Evolutionary conservation across 2,329 filamentous ascomycete genomes (phyloP).

Genomic region (Trichoderma sp.): DNA sequence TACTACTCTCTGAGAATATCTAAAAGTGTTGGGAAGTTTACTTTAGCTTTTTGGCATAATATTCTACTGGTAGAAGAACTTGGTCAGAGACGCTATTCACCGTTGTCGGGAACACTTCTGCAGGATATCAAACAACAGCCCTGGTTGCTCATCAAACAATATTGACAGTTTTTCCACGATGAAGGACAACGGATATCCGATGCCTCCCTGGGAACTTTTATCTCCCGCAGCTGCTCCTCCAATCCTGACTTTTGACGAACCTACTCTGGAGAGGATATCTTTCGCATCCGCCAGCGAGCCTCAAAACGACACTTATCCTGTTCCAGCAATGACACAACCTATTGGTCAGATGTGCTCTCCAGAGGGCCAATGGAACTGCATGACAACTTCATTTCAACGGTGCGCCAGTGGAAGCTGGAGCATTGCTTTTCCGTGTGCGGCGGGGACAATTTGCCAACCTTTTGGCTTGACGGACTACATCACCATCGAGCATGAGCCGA

Average conservation of each 20-base stretch:
- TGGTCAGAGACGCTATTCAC: background rate
- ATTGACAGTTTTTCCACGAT: background rate
- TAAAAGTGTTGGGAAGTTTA: background rate
- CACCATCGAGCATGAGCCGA: conserved; percentile 38
- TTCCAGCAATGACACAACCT: background rate
- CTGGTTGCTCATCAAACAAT: background rate
- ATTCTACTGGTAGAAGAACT: background rate
- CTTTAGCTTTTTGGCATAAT: background rate
- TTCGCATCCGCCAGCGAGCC: background rate
- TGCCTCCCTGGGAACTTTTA: conserved; percentile 7
- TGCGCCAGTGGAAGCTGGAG: conserved; percentile 53
- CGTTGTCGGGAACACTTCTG: background rate
- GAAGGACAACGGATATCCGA: background rate
- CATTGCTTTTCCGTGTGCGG: conserved; percentile 44
- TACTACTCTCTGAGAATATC: background rate
- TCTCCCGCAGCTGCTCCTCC: background rate
- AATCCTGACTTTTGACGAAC: conserved; percentile 4
- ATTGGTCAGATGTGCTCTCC: conserved; percentile 44
- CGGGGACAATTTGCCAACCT: conserved; percentile 50
- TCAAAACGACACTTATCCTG: background rate
- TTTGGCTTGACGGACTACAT: conserved; percentile 46
- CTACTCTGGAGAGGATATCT: background rate
- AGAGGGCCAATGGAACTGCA: conserved; percentile 59
- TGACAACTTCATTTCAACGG: conserved; percentile 51
- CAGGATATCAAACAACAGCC: background rate